Evolutionary conservation across 169 alveolate species (phyloP).

Genomic region (Eimeria falciformis): DNA sequence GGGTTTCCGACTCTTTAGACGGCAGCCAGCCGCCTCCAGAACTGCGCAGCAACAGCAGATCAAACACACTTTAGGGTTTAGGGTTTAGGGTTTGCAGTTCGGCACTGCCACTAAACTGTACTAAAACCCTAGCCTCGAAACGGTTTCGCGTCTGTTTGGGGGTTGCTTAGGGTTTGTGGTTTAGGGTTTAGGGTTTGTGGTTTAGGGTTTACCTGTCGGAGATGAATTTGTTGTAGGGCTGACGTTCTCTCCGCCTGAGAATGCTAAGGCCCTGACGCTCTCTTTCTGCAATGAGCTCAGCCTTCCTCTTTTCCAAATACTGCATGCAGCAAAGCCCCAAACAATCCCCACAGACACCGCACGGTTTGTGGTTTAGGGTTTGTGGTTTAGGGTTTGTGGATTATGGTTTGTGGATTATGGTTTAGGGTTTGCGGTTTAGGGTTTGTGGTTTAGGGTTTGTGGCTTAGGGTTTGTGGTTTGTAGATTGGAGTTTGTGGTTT

Average conservation of each 20-base stretch:
- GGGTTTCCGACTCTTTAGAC: background rate
- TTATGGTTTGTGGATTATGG: too few relatives aligned
- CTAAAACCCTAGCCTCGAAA: too few relatives aligned
- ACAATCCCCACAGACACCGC: background rate
- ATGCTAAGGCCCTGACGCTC: conserved; percentile 39
- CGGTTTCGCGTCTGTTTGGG: background rate
- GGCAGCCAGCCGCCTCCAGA: conserved; percentile 26
- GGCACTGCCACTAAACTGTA: too few relatives aligned
- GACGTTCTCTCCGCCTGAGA: conserved; percentile 10
- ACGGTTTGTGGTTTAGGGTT: too few relatives aligned
- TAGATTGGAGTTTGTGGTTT: background rate
- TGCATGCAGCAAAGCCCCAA: background rate
- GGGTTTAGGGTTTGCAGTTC: background rate
- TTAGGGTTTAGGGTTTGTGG: background rate
- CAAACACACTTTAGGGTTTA: background rate
- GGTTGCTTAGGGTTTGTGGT: background rate
- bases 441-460: background rate
- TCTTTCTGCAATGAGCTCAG: conserved; percentile 12
- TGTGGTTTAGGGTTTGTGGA: too few relatives aligned
- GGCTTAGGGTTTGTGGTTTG: background rate
- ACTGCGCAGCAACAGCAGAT: background rate
- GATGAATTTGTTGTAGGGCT: conserved; percentile 61
- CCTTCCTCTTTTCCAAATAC: conserved; percentile 1
- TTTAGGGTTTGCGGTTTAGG: background rate
- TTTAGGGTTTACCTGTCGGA: conserved; percentile 16